Evolutionary conservation across 2,329 filamentous ascomycete species (phyloP).

Genomic region (Fusarium temperatum): DNA sequence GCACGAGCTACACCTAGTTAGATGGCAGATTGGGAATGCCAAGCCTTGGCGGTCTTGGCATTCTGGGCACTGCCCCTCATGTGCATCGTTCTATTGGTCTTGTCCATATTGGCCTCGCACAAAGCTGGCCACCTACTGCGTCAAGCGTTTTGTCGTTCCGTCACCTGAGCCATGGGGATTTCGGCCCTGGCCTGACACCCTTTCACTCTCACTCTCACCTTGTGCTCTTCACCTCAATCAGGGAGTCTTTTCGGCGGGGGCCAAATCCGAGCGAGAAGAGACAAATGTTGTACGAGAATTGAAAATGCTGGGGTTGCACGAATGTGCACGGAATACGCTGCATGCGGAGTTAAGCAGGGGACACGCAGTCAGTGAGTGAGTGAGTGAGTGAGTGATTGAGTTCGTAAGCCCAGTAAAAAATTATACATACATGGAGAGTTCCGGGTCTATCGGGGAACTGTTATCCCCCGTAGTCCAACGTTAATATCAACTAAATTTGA

Average conservation of each 20-base stretch:
- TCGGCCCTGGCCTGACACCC: slow-evolving; percentile 13
- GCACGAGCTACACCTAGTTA: slow-evolving; percentile 21
- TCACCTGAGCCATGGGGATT: slow-evolving; percentile 42
- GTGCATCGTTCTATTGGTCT: slow-evolving; percentile 45
- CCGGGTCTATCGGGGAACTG: slow-evolving; percentile 28
- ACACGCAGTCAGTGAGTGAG: not conserved
- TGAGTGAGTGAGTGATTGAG: not conserved
- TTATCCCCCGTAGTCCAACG: slow-evolving; percentile 10
- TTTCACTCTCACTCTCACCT: slow-evolving; percentile 16
- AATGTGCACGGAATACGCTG: not conserved
- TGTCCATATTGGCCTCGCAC: slow-evolving; percentile 40
- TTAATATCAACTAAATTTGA: not conserved
- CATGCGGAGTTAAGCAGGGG: not conserved
- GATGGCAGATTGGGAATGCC: slow-evolving; percentile 46
- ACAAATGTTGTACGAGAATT: not conserved
- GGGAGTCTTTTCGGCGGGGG: not conserved
- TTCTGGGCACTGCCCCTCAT: slow-evolving; percentile 50
- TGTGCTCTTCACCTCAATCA: not conserved
- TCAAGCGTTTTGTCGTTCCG: slow-evolving; percentile 44
- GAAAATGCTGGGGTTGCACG: not conserved
- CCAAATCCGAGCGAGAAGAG: not conserved
- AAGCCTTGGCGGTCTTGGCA: slow-evolving; percentile 49
- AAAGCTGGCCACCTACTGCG: slow-evolving; percentile 42
- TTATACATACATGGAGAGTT: not conserved
- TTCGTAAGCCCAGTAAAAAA: not conserved